phyloP scores from a whole-genome alignment of 2,329 filamentous ascomycete species.

The Lachnellula subtilissima region DNA sequence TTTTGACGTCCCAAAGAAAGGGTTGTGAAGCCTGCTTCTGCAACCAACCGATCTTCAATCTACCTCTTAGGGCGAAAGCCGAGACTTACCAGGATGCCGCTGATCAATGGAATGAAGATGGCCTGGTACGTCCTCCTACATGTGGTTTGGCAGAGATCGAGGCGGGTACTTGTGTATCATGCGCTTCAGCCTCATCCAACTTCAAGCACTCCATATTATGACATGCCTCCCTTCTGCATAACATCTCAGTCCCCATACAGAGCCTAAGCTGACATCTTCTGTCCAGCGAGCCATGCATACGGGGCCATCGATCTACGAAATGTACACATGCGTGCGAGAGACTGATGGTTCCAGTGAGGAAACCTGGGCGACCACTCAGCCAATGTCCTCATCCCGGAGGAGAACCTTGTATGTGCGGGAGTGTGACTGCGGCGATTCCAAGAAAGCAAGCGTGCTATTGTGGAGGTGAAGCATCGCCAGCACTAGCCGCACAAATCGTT shows the following conservation, averaged over 20 bases:
- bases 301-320: conserved; percentile 71
- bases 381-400: conserved; percentile 57
- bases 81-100: conserved; percentile 48
- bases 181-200: conserved; percentile 13
- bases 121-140: conserved; percentile 54
- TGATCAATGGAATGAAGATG: conserved; percentile 68
- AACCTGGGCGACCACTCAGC: conserved; percentile 66
- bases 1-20: conserved; percentile 15
- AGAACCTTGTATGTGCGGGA: conserved; percentile 52
- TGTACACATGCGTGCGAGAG: conserved; percentile 65
- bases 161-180: background rate
- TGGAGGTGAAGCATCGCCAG: conserved; percentile 30
- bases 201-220: background rate
- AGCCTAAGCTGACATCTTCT: conserved; percentile 15
- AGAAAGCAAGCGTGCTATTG: conserved; percentile 54
- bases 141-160: conserved; percentile 8
- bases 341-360: conserved; percentile 65
- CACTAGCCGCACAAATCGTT: conserved; percentile 4
- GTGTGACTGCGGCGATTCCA: conserved; percentile 61
- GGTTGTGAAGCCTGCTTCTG: conserved; percentile 8
- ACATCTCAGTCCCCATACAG: background rate
- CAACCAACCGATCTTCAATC: conserved; percentile 13
- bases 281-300: conserved; percentile 65
- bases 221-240: background rate
- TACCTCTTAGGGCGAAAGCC: conserved; percentile 8